These are phyloP conservation scores for Cavenderia fasciculata DNA, from an alignment of 78 protist genomes.

Conservation along the genomic window DNA sequence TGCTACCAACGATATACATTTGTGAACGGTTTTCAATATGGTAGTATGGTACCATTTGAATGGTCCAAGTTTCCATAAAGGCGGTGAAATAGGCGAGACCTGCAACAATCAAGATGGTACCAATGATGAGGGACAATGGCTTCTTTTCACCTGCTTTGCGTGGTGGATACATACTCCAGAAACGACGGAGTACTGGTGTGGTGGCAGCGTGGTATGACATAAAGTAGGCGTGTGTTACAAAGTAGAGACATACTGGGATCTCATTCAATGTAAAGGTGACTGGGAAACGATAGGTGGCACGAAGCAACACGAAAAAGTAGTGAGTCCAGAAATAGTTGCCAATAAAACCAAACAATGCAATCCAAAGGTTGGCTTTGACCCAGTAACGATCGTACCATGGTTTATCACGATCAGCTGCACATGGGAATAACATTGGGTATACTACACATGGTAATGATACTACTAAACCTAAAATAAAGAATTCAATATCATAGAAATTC, in stretches of 20 bases:
- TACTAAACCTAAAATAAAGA: conserved; percentile 60
- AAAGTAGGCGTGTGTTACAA: conserved; percentile 83
- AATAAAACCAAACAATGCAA: conserved; percentile 71
- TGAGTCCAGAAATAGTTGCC: conserved; percentile 90
- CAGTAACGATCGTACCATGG: conserved; percentile 70
- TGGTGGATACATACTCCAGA: conserved; percentile 20
- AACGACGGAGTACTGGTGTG: conserved; percentile 73
- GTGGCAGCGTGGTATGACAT: conserved; percentile 74
- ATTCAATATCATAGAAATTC: conserved; percentile 58
- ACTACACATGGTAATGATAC: conserved; percentile 77
- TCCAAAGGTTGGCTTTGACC: conserved; percentile 81
- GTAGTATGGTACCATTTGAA: conserved; percentile 82
- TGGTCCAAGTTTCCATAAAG: conserved; percentile 86
- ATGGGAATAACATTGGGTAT: conserved; percentile 62
- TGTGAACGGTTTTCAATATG: conserved; percentile 50
- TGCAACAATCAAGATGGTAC: conserved; percentile 31
- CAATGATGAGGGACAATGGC: conserved; percentile 7
- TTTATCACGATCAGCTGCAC: conserved; percentile 60
- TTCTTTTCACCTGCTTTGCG: background rate
- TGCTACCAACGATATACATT: conserved; percentile 78
- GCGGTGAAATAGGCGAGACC: conserved; percentile 82
- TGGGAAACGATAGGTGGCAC: conserved; percentile 82
- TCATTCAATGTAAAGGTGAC: conserved; percentile 35
- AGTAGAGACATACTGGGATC: conserved; percentile 66
- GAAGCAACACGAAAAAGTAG: conserved; percentile 74